Conservation (phyloP, 75 land plant species). For the Sequoiadendron giganteum region DNA sequence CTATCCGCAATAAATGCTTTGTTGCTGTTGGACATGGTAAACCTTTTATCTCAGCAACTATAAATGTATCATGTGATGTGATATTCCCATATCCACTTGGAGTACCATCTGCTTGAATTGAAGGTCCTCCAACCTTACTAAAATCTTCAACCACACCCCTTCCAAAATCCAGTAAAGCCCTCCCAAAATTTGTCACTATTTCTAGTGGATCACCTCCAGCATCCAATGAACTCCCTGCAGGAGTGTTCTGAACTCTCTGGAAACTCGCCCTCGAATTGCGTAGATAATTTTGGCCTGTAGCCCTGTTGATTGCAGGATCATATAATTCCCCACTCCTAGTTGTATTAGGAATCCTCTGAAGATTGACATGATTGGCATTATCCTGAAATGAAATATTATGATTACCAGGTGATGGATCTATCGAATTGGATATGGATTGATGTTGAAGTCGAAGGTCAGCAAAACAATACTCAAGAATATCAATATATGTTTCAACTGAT, state of each 20-base stretch:
- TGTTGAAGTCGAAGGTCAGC: conserved; percentile 46
- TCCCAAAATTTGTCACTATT: conserved; percentile 60
- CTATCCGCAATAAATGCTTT: conserved; percentile 55
- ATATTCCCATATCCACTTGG: conserved; percentile 12
- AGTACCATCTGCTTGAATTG: conserved; percentile 10
- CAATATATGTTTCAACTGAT: conserved; percentile 77
- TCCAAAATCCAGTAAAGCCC: conserved; percentile 74
- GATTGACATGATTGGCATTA: conserved; percentile 3
- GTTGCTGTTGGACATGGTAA: conserved; percentile 82
- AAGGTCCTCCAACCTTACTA: conserved; percentile 43
- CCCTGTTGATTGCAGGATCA: background rate
- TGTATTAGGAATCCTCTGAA: background rate
- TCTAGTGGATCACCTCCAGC: conserved; percentile 67
- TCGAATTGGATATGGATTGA: conserved; percentile 2
- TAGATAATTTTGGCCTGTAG: conserved; percentile 6
- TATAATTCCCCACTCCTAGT: background rate
- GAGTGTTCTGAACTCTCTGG: conserved; percentile 13
- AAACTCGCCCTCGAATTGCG: conserved; percentile 1
- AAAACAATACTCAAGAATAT: conserved; percentile 90
- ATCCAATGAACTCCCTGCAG: conserved; percentile 18
- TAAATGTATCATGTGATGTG: conserved; percentile 6
- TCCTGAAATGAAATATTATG: conserved; percentile 4
- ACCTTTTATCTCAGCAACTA: conserved; percentile 69
- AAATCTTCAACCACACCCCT: conserved; percentile 78
- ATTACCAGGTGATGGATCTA: conserved; percentile 3